A percentile compares a stretch with the other conserved stretches of the same genome.
phyloP scores from a whole-genome alignment of 2,329 filamentous ascomycete species.

The Diaporthe citrichinensis region DNA sequence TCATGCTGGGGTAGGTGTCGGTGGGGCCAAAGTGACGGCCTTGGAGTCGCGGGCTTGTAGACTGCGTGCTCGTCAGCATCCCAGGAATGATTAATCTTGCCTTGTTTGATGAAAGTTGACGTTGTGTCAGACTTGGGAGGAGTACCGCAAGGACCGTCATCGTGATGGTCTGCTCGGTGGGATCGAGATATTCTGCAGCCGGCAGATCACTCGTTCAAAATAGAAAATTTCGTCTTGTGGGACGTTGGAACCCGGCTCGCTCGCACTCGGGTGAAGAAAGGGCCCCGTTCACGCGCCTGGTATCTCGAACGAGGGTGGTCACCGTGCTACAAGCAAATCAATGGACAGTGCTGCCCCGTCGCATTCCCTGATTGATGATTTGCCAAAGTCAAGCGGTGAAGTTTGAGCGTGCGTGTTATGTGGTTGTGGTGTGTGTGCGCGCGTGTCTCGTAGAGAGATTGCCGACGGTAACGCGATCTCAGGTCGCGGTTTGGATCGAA shows the following conservation, averaged over 20 bases:
- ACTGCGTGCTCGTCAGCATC: not conserved
- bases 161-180: not conserved
- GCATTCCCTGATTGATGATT: too few relatives aligned
- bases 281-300: not conserved
- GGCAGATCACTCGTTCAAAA: not conserved
- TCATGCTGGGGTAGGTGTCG: too few relatives aligned
- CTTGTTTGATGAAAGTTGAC: not conserved
- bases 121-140: not conserved
- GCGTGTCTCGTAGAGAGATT: not conserved
- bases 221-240: not conserved
- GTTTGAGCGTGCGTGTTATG: not conserved
- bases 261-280: not conserved
- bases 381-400: not conserved
- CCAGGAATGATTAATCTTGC: not conserved
- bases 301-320: not conserved
- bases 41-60: not conserved
- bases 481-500: not conserved
- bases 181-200: constrained; percentile 9
- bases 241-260: not conserved
- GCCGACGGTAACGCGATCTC: constrained; percentile 9
- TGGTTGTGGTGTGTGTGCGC: not conserved
- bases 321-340: not conserved
- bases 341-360: not conserved
- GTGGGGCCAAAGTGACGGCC: not conserved
- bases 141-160: not conserved